Evolutionary conservation across 306 rosid species (phyloP), one percentile per base, ranked within the genome.

Genomic region (Quercus suber): DNA sequence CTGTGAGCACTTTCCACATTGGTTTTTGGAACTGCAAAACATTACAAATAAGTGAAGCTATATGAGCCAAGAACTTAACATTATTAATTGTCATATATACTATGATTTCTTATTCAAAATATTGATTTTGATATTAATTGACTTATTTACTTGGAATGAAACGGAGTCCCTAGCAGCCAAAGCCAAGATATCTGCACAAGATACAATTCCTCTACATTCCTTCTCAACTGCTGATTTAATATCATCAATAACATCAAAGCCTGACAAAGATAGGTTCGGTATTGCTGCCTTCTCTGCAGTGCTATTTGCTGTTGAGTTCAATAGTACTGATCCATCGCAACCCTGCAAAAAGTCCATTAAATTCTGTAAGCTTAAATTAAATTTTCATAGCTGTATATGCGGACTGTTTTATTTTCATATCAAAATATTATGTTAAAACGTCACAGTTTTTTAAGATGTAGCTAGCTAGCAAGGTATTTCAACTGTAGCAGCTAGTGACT

Each of bases 111-210:
- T 7, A 20, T 65, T 30, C 2, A 65, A 21, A 35, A 45, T 57
- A 37, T 37, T 37, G 43, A 37, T 37, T 37, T 37, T 37, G 3
- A 58, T 78, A 2, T 4, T 17, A 4, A 8, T 21, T 37, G 6
- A 18, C 19, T 3, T 6, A 57, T 45, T 75, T 87, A 88, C 92
- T 25, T 74, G 82, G 76, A 75, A 60, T 31, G 91, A 82, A 37
- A 90, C 74, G 3, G 92, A 76, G 31, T 89, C 95, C 37, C 92
- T 85, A 37, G 95, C 55, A 0, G 91, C 87, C 81, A 87, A 76
- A 49, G 95, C 49, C 8, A 90, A 28, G 49, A 89, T 82, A 55
- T 90, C 95, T 71, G 92, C 92, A 79, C 95, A 89, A 57, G 96
- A 89, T 27, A 91, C 93, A 80, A 61, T 60, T 71, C 82, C 81